These are phyloP conservation scores for Trichoderma brevicompactum DNA, from an alignment of 2,329 filamentous ascomycete species.

Conservation along the genomic window DNA sequence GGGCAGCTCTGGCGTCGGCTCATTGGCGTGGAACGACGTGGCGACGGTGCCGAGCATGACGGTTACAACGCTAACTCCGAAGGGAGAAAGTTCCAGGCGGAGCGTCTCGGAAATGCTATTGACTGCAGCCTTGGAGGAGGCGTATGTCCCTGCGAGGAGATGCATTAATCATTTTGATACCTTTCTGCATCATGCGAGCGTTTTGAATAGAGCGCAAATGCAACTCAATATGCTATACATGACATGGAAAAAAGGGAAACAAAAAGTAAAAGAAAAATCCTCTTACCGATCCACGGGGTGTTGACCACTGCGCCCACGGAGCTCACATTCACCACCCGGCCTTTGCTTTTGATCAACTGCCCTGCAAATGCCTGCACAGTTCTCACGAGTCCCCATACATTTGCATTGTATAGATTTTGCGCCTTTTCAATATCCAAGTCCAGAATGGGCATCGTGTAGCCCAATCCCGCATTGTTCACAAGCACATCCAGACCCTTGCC, in stretches of 20 bases:
- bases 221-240: not conserved
- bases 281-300: slow-evolving; percentile 33
- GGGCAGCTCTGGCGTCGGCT: slow-evolving; percentile 14
- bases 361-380: slow-evolving; percentile 38
- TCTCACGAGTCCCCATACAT: slow-evolving; percentile 39
- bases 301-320: slow-evolving; percentile 38
- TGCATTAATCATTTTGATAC: not conserved
- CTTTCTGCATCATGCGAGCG: not conserved
- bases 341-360: slow-evolving; percentile 36
- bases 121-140: slow-evolving; percentile 28
- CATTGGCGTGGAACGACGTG: slow-evolving; percentile 21
- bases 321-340: slow-evolving; percentile 40
- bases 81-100: slow-evolving; percentile 36
- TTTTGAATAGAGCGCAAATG: not conserved
- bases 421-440: slow-evolving; percentile 36
- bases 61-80: slow-evolving; percentile 35
- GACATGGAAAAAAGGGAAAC: not conserved
- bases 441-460: slow-evolving; percentile 37
- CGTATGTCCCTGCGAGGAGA: slow-evolving; percentile 21
- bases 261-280: no score
- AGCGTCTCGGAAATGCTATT: slow-evolving; percentile 34
- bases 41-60: slow-evolving; percentile 22
- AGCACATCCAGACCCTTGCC: slow-evolving; percentile 37
- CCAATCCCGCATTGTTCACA: slow-evolving; percentile 41
- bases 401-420: slow-evolving; percentile 38